These are phyloP conservation scores for Xylaria nigripes DNA, from an alignment of 495 filamentous ascomycete species.

Conservation along the genomic window DNA sequence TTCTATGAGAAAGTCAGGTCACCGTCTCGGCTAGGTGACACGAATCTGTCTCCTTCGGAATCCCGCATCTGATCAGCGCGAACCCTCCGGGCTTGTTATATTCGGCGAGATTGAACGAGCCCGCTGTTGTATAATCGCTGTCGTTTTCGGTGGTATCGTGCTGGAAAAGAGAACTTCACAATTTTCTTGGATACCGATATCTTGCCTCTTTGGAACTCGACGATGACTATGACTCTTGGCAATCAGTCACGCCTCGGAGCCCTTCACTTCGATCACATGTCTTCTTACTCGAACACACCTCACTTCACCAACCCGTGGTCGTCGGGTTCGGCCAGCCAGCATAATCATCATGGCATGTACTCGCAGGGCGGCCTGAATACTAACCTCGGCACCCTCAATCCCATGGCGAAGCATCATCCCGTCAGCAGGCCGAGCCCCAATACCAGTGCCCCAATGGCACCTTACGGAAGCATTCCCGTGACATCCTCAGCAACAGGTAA, in stretches of 20 bases:
- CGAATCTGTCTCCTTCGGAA: slow-evolving; percentile 36
- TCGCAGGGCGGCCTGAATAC: slow-evolving; percentile 42
- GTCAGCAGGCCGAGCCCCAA: slow-evolving; percentile 49
- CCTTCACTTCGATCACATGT: slow-evolving; percentile 71
- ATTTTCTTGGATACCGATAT: not conserved
- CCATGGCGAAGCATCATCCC: slow-evolving; percentile 39
- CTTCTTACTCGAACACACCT: slow-evolving; percentile 53
- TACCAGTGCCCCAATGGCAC: slow-evolving; percentile 59
- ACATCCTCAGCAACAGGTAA: slow-evolving; percentile 66
- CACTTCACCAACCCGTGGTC: slow-evolving; percentile 94
- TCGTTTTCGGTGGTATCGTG: slow-evolving; percentile 1
- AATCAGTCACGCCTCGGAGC: slow-evolving; percentile 76
- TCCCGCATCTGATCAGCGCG: slow-evolving; percentile 47
- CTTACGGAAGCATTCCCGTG: slow-evolving; percentile 58
- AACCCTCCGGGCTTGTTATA: slow-evolving; percentile 23
- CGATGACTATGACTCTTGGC: slow-evolving; percentile 84
- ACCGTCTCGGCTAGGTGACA: slow-evolving; percentile 29
- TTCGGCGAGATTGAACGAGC: not conserved
- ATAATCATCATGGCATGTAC: slow-evolving; percentile 47
- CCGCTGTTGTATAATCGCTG: not conserved
- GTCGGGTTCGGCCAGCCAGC: slow-evolving; percentile 49
- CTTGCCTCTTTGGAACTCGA: slow-evolving; percentile 18
- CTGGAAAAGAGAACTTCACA: slow-evolving; percentile 1
- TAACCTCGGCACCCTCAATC: slow-evolving; percentile 40
- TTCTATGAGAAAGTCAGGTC: slow-evolving; percentile 16